A percentile compares a stretch with the other conserved stretches of the same genome.
These are phyloP conservation scores for Trichoderma arundinaceum DNA, from an alignment of 2,329 filamentous ascomycete genomes.

Conservation along the genomic window DNA sequence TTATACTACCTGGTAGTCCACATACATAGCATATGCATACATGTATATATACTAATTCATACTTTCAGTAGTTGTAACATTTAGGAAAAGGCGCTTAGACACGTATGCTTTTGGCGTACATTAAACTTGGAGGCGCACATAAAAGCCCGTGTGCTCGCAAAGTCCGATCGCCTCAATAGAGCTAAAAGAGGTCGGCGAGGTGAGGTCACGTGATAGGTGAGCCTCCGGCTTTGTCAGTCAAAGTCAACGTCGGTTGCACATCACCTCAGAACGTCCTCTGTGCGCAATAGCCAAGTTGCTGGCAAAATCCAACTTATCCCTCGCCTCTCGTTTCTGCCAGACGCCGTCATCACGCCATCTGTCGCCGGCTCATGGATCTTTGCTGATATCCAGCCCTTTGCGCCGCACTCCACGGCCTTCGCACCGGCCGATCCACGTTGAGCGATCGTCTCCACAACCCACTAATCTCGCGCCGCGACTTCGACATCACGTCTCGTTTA, in stretches of 20 bases:
- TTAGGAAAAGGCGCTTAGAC: too few relatives aligned
- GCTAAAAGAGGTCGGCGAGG: neutral
- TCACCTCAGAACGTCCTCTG: slow-evolving; percentile 18
- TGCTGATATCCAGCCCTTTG: slow-evolving; percentile 14
- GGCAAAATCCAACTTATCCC: slow-evolving; percentile 5
- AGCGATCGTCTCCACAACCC: slow-evolving; percentile 34
- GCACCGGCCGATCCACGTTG: slow-evolving; percentile 26
- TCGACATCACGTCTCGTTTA: slow-evolving; percentile 32
- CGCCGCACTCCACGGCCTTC: slow-evolving; percentile 30
- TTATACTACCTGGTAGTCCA: too few relatives aligned
- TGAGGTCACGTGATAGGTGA: slow-evolving; percentile 15
- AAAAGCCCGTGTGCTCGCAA: neutral
- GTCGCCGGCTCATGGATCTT: slow-evolving; percentile 23
- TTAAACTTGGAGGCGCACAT: neutral
- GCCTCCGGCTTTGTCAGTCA: slow-evolving; percentile 23
- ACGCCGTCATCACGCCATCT: neutral
- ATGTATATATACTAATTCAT: too few relatives aligned
- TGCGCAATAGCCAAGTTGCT: slow-evolving; percentile 20
- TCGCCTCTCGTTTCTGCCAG: slow-evolving; percentile 20
- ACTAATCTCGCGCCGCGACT: slow-evolving; percentile 35
- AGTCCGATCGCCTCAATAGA: neutral
- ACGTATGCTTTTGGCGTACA: neutral
- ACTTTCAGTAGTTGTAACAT: too few relatives aligned
- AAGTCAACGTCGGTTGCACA: slow-evolving; percentile 20
- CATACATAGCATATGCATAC: too few relatives aligned